phyloP scores from a whole-genome alignment of 2,329 filamentous ascomycete species.

The Exophiala sideris region DNA sequence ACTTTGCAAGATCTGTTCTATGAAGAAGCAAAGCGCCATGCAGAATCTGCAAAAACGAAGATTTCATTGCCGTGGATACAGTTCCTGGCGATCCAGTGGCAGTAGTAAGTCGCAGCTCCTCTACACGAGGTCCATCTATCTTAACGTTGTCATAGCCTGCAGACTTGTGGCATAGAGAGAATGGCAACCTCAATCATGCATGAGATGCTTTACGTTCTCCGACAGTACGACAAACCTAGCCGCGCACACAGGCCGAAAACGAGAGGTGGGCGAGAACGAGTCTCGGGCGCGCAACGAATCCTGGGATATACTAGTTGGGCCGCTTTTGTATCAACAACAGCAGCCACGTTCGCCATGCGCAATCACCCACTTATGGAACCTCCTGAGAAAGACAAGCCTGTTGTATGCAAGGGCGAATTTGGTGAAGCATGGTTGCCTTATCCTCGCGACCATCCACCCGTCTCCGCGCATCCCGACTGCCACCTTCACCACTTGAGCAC shows the following conservation, averaged over 20 bases:
- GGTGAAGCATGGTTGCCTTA: conserved; percentile 5
- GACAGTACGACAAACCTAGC: conserved; percentile 3
- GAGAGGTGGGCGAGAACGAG: neutral
- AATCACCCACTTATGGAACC: conserved; percentile 1
- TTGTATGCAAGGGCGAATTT: neutral
- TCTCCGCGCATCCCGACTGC: neutral
- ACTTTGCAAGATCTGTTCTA: conserved; percentile 4
- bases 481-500: neutral
- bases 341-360: conserved; percentile 5
- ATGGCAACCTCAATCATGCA: conserved; percentile 6
- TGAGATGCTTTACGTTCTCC: neutral
- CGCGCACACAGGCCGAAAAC: neutral
- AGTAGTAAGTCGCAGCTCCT: conserved; percentile 1
- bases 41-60: neutral
- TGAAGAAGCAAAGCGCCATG: conserved; percentile 4
- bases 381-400: neutral
- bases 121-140: neutral
- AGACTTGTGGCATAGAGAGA: neutral
- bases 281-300: neutral
- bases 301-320: conserved; percentile 9
- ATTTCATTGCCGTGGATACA: conserved; percentile 18
- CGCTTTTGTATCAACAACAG: conserved; percentile 5
- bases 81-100: conserved; percentile 5
- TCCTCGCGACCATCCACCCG: neutral
- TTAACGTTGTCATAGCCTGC: neutral